Conservation (phyloP, 2,329 filamentous ascomycete species). For the Sclerotinia borealis region DNA sequence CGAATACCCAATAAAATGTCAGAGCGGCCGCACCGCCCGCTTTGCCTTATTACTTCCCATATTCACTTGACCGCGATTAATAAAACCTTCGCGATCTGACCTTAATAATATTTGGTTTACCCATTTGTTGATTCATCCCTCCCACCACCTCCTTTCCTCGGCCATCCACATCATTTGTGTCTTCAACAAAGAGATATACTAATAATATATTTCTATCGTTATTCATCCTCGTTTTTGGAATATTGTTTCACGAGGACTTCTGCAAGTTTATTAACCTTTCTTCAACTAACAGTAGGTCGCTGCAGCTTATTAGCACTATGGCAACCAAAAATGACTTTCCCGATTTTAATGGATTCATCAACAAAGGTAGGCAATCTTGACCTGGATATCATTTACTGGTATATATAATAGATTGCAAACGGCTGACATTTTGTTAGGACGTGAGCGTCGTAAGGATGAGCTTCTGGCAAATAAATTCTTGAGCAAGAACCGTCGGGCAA, state of each 20-base stretch:
- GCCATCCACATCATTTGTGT: not conserved
- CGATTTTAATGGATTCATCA: conserved; percentile 32
- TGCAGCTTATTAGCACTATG: conserved; percentile 21
- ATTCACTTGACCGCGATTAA: too few relatives aligned
- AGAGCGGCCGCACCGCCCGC: not conserved
- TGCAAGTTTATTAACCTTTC: not conserved
- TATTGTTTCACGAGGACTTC: not conserved
- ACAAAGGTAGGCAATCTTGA: conserved; percentile 23
- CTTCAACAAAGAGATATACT: not conserved
- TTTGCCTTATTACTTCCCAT: too few relatives aligned
- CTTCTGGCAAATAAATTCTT: conserved; percentile 68
- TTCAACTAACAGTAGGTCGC: not conserved
- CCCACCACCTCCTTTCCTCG: not conserved
- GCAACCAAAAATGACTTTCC: conserved; percentile 28
- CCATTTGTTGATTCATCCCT: not conserved
- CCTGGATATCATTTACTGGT: too few relatives aligned
- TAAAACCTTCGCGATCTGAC: conserved; percentile 2
- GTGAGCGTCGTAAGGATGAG: conserved; percentile 66
- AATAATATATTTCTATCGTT: not conserved
- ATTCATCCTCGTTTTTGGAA: not conserved
- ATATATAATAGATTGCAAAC: not conserved
- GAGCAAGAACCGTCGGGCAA: conserved; percentile 51
- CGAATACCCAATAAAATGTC: too few relatives aligned
- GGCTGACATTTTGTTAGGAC: conserved; percentile 33
- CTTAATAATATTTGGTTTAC: not conserved